phyloP scores from a whole-genome alignment of 257 asterid genomes.

The Cordia subcordata region DNA sequence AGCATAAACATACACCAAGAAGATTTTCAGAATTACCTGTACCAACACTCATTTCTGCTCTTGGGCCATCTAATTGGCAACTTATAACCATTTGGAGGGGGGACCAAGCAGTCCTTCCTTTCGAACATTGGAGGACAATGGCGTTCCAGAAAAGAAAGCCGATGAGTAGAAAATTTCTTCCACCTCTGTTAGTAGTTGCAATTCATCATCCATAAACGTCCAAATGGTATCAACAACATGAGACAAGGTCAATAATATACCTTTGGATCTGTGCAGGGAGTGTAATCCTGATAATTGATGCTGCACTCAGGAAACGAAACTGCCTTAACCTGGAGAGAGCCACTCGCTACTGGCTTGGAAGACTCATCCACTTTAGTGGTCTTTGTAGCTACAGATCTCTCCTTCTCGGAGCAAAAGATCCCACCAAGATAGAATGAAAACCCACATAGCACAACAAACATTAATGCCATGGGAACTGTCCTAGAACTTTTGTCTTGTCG shows the following conservation, averaged over 20 bases:
- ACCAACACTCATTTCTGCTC: slow-evolving; percentile 85
- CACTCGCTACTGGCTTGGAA: slow-evolving; percentile 25
- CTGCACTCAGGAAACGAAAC: slow-evolving; percentile 64
- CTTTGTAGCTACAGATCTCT: slow-evolving; percentile 21
- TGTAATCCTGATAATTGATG: slow-evolving; percentile 75
- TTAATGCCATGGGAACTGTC: slow-evolving; percentile 54
- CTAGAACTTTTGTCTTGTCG: slow-evolving; percentile 55
- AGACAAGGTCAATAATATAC: slow-evolving; percentile 25
- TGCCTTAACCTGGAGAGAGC: slow-evolving; percentile 54
- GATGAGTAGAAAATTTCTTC: slow-evolving; percentile 55
- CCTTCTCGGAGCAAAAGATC: slow-evolving; percentile 69
- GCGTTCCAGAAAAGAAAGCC: slow-evolving; percentile 70
- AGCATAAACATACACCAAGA: neutral
- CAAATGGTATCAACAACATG: slow-evolving; percentile 1
- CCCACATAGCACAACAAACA: slow-evolving; percentile 75
- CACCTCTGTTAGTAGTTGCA: slow-evolving; percentile 53
- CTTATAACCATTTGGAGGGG: slow-evolving; percentile 86
- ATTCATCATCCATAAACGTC: slow-evolving; percentile 4
- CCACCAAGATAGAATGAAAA: slow-evolving; percentile 98
- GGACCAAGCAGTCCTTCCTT: slow-evolving; percentile 74
- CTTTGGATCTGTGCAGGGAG: slow-evolving; percentile 99
- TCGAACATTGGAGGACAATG: slow-evolving; percentile 86
- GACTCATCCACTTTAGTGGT: slow-evolving; percentile 25
- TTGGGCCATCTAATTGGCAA: slow-evolving; percentile 84
- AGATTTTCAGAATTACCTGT: slow-evolving; percentile 43